Conservation (phyloP, 345 rosid species). For the Noccaea caerulescens region DNA sequence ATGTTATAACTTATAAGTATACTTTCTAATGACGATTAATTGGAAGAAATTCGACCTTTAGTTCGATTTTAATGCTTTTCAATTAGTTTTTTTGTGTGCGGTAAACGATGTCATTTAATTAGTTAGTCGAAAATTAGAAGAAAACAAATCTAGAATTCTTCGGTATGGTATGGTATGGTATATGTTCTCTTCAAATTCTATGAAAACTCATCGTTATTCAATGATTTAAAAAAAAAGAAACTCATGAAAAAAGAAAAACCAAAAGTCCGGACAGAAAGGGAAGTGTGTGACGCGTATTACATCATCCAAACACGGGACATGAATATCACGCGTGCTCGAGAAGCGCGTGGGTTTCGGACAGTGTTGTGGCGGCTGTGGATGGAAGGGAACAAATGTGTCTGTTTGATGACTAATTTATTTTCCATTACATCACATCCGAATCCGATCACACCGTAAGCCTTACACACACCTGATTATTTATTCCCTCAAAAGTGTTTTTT, state of each 20-base stretch:
- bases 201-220: background rate
- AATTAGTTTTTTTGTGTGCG: background rate
- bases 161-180: background rate
- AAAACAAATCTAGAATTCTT: background rate
- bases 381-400: background rate
- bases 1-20: background rate
- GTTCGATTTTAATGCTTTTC: background rate
- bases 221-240: background rate
- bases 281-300: background rate
- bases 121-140: background rate
- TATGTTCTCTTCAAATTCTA: no score
- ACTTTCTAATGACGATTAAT: no score
- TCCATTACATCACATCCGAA: background rate
- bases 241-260: background rate
- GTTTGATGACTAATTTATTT: background rate
- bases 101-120: background rate
- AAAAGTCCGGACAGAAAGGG: background rate
- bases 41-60: no score
- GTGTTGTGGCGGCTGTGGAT: constrained; percentile 34
- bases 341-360: constrained; percentile 29
- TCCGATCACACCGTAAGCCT: constrained; percentile 5
- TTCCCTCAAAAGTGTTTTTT: background rate
- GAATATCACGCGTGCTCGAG: background rate
- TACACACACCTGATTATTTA: background rate
- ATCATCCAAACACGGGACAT: constrained; percentile 8